Percentiles rank a stretch among this genome's conserved stretches.
phyloP scores from a whole-genome alignment of 2,329 filamentous ascomycete genomes.

The Hymenoscyphus salicellus region DNA sequence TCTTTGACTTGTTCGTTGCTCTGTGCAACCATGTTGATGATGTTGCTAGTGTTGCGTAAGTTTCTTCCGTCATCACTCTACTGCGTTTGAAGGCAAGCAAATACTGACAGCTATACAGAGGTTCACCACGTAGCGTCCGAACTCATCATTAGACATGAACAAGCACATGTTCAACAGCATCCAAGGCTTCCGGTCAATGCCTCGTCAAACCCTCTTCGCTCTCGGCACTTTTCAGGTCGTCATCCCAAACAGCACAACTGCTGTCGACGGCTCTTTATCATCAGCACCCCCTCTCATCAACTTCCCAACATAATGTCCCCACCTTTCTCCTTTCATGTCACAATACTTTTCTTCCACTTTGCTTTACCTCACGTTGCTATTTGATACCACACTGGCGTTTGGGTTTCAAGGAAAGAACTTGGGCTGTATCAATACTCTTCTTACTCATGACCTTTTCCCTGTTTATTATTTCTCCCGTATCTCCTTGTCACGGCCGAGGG shows the following conservation, averaged over 20 bases:
- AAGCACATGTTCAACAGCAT: slow-evolving; percentile 2
- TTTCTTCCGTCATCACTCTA: slow-evolving; percentile 14
- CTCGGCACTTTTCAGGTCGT: background rate
- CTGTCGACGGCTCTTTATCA: background rate
- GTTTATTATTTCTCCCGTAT: background rate
- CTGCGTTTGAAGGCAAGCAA: background rate
- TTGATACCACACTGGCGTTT: slow-evolving; percentile 32
- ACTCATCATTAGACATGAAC: slow-evolving; percentile 27
- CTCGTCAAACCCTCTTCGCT: background rate
- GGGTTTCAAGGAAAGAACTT: background rate
- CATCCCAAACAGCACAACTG: background rate
- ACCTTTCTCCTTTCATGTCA: background rate
- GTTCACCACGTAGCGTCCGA: slow-evolving; percentile 33
- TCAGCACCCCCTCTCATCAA: background rate
- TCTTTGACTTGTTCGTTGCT: slow-evolving; percentile 97
- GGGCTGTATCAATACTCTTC: slow-evolving; percentile 31
- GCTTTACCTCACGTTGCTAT: slow-evolving; percentile 6
- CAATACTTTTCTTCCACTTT: background rate
- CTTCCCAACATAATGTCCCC: background rate
- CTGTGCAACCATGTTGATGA: slow-evolving; percentile 99
- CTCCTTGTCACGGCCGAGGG: background rate
- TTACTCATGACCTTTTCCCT: background rate
- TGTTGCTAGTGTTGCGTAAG: slow-evolving; percentile 72
- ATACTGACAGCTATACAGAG: slow-evolving; percentile 19
- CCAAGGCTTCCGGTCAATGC: slow-evolving; percentile 4